These are phyloP conservation scores for Eucalyptus decipiens DNA, from an alignment of 345 rosid species.

Conservation along the genomic window DNA sequence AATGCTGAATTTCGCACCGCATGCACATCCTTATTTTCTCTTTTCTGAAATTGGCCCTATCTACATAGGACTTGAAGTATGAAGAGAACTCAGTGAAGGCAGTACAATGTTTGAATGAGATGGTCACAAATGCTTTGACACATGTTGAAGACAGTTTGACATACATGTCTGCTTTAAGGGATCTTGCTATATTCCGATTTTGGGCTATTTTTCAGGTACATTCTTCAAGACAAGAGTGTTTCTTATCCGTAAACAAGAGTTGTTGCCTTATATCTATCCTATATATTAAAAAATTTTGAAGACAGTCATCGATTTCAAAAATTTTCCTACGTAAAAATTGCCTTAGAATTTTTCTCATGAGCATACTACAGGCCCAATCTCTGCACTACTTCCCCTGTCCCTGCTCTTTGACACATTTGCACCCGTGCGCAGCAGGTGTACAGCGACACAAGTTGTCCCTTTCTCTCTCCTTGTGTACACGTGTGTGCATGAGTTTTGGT, in stretches of 20 bases:
- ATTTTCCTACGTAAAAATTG: not conserved
- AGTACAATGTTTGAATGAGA: slow-evolving; percentile 85
- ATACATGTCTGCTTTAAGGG: slow-evolving; percentile 51
- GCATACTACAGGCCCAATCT: not conserved
- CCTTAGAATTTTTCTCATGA: not conserved
- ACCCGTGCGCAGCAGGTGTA: not conserved
- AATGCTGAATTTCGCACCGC: rapidly evolving
- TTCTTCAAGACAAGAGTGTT: not conserved
- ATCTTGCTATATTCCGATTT: slow-evolving; percentile 64
- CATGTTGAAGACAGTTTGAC: slow-evolving; percentile 72
- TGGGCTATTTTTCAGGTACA: slow-evolving; percentile 88
- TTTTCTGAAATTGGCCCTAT: not conserved
- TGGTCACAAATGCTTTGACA: slow-evolving; percentile 73
- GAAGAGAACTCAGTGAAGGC: slow-evolving; percentile 44
- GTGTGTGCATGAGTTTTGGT: not conserved
- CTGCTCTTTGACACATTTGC: not conserved
- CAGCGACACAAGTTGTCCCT: not conserved
- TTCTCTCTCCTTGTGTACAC: not conserved
- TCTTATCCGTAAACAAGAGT: not conserved
- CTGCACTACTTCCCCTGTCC: not conserved
- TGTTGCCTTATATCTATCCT: not conserved
- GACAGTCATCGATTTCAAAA: not conserved
- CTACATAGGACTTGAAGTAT: slow-evolving; percentile 58
- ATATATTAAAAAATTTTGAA: not conserved
- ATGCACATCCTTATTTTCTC: not conserved